Evolutionary conservation across 129 eudicot genomes (phyloP).

Genomic region (Lactuca sativa): DNA sequence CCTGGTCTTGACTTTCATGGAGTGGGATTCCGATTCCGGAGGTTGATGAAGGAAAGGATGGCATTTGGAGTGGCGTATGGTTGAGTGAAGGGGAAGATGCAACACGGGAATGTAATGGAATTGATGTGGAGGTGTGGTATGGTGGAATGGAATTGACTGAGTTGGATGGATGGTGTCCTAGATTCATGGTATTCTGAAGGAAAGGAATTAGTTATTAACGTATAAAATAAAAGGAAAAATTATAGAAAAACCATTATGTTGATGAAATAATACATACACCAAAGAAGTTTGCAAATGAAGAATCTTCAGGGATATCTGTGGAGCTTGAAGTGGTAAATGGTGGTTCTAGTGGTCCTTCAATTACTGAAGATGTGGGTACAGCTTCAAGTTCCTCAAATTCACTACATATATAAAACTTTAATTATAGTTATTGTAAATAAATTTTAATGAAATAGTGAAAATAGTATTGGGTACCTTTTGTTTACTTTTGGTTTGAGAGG

Average conservation of each 20-base stretch:
- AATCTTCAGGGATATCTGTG: conserved; percentile 55
- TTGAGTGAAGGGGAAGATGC: conserved; percentile 42
- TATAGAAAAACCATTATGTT: too few relatives aligned
- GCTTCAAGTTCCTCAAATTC: conserved; percentile 88
- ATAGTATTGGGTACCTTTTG: conserved; percentile 24
- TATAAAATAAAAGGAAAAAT: too few relatives aligned
- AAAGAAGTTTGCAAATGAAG: conserved; percentile 68
- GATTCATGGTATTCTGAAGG: conserved; percentile 62
- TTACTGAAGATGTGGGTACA: conserved; percentile 70
- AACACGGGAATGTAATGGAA: conserved; percentile 38
- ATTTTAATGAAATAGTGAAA: neutral
- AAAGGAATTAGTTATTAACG: neutral
- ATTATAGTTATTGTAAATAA: neutral
- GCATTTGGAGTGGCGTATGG: conserved; percentile 36
- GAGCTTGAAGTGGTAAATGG: conserved; percentile 44
- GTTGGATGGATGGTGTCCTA: conserved; percentile 42
- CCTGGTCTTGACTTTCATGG: conserved; percentile 30
- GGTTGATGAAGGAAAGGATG: conserved; percentile 42
- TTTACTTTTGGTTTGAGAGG: conserved; percentile 55
- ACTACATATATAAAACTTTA: conserved; percentile 30
- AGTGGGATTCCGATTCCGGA: conserved; percentile 33
- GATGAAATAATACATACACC: conserved; percentile 43
- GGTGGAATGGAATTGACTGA: conserved; percentile 39
- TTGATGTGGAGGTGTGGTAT: conserved; percentile 33
- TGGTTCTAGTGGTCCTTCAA: conserved; percentile 76